phyloP scores from a whole-genome alignment of 306 rosid species.

The Ochetophila trinervis region DNA sequence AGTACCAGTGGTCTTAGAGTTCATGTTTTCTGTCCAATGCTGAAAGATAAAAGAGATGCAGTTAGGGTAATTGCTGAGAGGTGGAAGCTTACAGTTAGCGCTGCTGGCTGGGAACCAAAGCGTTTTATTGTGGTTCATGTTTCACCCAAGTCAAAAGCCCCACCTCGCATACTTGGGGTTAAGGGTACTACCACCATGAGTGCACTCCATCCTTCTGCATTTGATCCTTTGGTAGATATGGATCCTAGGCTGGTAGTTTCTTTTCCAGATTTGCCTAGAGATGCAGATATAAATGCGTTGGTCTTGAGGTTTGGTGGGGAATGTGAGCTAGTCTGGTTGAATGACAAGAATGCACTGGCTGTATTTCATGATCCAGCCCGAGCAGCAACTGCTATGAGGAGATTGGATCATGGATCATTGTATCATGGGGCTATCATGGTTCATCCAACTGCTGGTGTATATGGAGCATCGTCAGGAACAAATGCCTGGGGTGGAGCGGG shows the following conservation, averaged over 20 bases:
- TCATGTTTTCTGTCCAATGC: slow-evolving; percentile 85
- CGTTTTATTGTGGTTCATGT: slow-evolving; percentile 72
- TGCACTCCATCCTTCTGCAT: slow-evolving; percentile 50
- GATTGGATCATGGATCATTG: slow-evolving; percentile 81
- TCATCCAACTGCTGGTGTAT: slow-evolving; percentile 36
- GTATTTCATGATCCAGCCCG: slow-evolving; percentile 85
- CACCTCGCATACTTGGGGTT: slow-evolving; percentile 69
- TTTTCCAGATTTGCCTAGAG: slow-evolving; percentile 87
- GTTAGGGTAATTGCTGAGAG: slow-evolving; percentile 75
- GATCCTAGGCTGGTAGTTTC: slow-evolving; percentile 92
- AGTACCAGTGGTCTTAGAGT: slow-evolving; percentile 55
- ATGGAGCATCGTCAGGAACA: slow-evolving; percentile 36
- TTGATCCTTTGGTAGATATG: slow-evolving; percentile 79
- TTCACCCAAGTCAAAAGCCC: slow-evolving; percentile 73
- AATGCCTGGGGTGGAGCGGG: slow-evolving; percentile 73
- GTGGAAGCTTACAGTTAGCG: slow-evolving; percentile 74
- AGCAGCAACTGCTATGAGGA: slow-evolving; percentile 96
- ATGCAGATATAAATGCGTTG: slow-evolving; percentile 80
- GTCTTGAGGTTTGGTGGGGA: slow-evolving; percentile 94
- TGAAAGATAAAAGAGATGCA: slow-evolving; percentile 83
- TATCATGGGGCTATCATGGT: slow-evolving; percentile 70
- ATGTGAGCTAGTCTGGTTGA: slow-evolving; percentile 93
- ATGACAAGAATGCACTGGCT: slow-evolving; percentile 90
- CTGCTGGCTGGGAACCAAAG: slow-evolving; percentile 97
- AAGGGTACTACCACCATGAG: slow-evolving; percentile 59